These are phyloP conservation scores for Suhomyces kilbournensis DNA, from an alignment of 805 yeast species.

Conservation along the genomic window DNA sequence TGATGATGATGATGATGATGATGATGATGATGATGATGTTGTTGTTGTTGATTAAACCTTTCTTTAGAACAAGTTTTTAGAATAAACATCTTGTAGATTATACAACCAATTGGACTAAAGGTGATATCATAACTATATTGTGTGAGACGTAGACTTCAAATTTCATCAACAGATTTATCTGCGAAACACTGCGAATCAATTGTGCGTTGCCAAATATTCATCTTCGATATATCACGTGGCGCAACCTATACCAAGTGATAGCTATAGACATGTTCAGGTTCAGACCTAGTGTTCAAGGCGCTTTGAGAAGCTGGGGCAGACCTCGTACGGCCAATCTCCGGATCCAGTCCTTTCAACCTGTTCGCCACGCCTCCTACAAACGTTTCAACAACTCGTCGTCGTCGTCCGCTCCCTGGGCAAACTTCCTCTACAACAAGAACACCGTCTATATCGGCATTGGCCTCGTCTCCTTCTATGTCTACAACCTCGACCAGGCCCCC, in stretches of 20 bases:
- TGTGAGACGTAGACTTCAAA: too few species aligned
- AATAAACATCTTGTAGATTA: too few species aligned
- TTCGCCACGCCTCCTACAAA: conserved; percentile 15
- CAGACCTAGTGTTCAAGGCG: not conserved
- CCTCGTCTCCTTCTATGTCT: conserved; percentile 17
- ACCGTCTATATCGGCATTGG: conserved; percentile 31
- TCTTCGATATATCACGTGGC: not conserved
- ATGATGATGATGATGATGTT: too few species aligned
- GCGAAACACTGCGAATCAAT: not conserved
- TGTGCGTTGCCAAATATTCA: not conserved
- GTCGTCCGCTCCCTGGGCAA: conserved; percentile 6
- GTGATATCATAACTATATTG: too few species aligned
- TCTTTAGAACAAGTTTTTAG: too few species aligned
- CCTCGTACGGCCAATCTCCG: not conserved
- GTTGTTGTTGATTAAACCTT: too few species aligned
- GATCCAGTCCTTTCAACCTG: not conserved
- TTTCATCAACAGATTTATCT: not conserved
- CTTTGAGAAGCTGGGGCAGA: not conserved
- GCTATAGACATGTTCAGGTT: not conserved
- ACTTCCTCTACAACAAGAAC: conserved; percentile 21
- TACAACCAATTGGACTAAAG: too few species aligned
- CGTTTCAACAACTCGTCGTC: conserved; percentile 13
- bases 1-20: too few species aligned
- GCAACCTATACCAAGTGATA: not conserved
- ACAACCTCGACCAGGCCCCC: conserved; percentile 73